Evolutionary conservation across 352 stramenopile genomes (phyloP), one percentile per base, ranked within the genome.

Genomic region (Phytopythium montanum): DNA sequence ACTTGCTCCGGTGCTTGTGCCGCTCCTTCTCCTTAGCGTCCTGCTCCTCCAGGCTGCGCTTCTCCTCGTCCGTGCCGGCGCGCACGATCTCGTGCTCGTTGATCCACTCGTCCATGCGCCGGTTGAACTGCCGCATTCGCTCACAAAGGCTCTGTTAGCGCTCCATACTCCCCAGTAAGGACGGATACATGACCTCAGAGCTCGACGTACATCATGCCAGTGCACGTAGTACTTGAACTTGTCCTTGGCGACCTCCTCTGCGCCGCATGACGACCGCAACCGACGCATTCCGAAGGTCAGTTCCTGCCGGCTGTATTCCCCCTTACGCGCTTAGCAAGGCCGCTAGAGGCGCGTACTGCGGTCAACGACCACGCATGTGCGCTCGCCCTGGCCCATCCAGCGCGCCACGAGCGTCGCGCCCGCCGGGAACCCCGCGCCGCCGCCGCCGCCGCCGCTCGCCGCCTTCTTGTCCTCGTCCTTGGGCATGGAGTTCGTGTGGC

Each of bases 51-150:
- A 93, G 64, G 34, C 76, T 74, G 39, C 82, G 76, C 48, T 73
- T 82, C 59, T 93, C 83, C 63, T 92, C 79, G 23, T 93, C 83
- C 0, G 83, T 90, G 23, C 81, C 82, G 41, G 75, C 66, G 28
- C 84, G 81, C 36, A 93, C 73, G 56, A 95, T 81, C 58, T 95
- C 86, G 59, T 83, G 68, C 56, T 87, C 81, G 56, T 88, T 85
- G 68, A 95, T 92, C 86, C 86, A 95, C 54, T 92, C 81, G 69
- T 95, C 86, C 86, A 95, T 95, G 44, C 86, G 82, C 38, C 86
- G 84, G 61, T 95, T 95, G 57, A 91, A 91, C 85, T 93, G 45
- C 31, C 12, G 55, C 31, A 18, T 28, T 62, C 14, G 8, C 36
- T 6, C n/a, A n/a, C 6, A 52, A 23, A 7, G 16, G 28, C 51